Percentiles rank a stretch among this genome's conserved stretches.
Evolutionary conservation across 768 basidiomycete species (phyloP).

Genomic region (Megacollybia marginata): DNA sequence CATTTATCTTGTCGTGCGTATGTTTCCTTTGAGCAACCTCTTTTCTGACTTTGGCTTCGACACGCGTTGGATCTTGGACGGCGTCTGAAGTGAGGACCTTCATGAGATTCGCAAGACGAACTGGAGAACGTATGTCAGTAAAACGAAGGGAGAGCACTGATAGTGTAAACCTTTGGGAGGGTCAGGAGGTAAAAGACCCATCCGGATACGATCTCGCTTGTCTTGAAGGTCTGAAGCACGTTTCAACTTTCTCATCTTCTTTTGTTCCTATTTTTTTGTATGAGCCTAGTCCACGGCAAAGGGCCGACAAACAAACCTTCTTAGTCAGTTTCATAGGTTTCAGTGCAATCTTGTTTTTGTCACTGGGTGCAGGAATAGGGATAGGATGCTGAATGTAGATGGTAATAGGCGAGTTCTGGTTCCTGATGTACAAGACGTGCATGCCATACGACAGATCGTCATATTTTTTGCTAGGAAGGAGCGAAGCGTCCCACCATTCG

Average conservation of each 20-base stretch:
- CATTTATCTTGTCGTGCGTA: conserved; percentile 89
- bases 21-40: conserved; percentile 90
- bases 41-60: conserved; percentile 89
- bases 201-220: conserved; percentile 88
- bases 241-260: conserved; percentile 92
- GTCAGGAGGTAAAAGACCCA: conserved; percentile 94
- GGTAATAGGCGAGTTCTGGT: conserved; percentile 68
- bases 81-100: conserved; percentile 95
- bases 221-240: conserved; percentile 88
- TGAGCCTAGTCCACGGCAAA: neutral
- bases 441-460: conserved; percentile 60
- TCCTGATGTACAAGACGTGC: conserved; percentile 55
- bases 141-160: neutral
- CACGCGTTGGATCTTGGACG: conserved; percentile 94
- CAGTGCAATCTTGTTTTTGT: conserved; percentile 70
- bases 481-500: conserved; percentile 96
- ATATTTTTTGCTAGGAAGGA: conserved; percentile 77
- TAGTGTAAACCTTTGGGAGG: conserved; percentile 73
- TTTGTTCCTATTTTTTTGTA: conserved; percentile 66
- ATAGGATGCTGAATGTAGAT: conserved; percentile 96
- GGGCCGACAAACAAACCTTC: conserved; percentile 44
- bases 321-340: conserved; percentile 90
- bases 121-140: conserved; percentile 29
- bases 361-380: conserved; percentile 85
- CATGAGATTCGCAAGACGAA: conserved; percentile 94